Conservation (phyloP, 495 filamentous ascomycete species). For the Xylaria cubensis region DNA sequence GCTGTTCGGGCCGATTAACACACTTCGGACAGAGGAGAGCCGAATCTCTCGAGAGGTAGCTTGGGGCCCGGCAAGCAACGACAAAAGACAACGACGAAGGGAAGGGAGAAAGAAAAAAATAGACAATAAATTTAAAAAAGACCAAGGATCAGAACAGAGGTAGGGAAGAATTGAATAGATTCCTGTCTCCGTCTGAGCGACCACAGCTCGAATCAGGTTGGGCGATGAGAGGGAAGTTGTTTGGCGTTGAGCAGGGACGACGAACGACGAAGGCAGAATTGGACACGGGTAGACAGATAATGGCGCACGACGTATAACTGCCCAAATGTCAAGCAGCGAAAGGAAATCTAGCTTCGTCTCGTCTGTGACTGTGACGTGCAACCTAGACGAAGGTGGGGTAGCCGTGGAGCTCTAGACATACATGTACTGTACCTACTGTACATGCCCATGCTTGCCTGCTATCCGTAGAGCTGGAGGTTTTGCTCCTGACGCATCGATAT, state of each 20-base stretch:
- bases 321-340: background rate
- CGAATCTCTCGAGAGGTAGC: too few species aligned
- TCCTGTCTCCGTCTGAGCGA: background rate
- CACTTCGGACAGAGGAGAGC: background rate
- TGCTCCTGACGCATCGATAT: slow-evolving; percentile 33
- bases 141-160: background rate
- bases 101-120: background rate
- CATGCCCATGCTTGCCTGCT: too few species aligned
- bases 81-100: background rate
- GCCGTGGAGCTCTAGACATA: background rate
- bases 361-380: slow-evolving; percentile 18
- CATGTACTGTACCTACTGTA: too few species aligned
- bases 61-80: background rate
- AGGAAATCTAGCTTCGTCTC: background rate
- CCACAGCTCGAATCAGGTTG: background rate
- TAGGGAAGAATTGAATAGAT: background rate
- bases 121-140: background rate
- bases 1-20: background rate
- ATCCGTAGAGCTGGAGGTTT: slow-evolving; percentile 35
- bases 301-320: background rate
- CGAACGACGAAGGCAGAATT: background rate
- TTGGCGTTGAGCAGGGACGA: background rate
- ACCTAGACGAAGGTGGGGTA: background rate
- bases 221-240: background rate
- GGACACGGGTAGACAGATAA: background rate